These are phyloP conservation scores for Pseudocercospora musae DNA, from an alignment of 2,329 filamentous ascomycete species.

Conservation along the genomic window DNA sequence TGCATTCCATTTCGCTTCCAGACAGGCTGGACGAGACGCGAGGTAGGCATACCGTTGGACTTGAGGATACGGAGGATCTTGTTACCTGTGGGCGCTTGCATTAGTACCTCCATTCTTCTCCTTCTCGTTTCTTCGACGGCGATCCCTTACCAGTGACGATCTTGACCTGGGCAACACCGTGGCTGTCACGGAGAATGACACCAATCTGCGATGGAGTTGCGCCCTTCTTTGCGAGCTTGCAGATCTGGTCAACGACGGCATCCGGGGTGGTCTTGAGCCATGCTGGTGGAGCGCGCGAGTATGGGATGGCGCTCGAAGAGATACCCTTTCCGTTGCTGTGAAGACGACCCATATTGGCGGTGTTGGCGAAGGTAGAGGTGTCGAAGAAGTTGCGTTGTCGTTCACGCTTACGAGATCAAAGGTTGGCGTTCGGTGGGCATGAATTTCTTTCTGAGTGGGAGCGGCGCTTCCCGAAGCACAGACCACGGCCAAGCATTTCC, in stretches of 20 bases:
- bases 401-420: constrained; percentile 6
- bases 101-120: constrained; percentile 10
- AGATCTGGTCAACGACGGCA: constrained; percentile 98
- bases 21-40: constrained; percentile 40
- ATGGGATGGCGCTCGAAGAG: constrained; percentile 90
- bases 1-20: constrained; percentile 34
- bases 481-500: neutral
- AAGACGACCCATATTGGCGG: constrained; percentile 84
- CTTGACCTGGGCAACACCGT: constrained; percentile 98
- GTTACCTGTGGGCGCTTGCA: constrained; percentile 65
- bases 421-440: neutral
- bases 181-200: constrained; percentile 96
- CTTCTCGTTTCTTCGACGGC: neutral
- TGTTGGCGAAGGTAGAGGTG: constrained; percentile 26
- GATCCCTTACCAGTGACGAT: constrained; percentile 78
- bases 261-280: constrained; percentile 99
- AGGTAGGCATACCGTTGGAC: constrained; percentile 73
- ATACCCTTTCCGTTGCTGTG: constrained; percentile 99
- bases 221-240: constrained; percentile 98
- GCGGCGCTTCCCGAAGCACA: neutral
- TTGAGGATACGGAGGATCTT: constrained; percentile 99
- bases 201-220: constrained; percentile 98
- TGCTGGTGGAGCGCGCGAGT: constrained; percentile 85
- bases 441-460: neutral
- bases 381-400: constrained; percentile 9